phyloP scores from a whole-genome alignment of 768 basidiomycete genomes.

The Podaxis sp. region DNA sequence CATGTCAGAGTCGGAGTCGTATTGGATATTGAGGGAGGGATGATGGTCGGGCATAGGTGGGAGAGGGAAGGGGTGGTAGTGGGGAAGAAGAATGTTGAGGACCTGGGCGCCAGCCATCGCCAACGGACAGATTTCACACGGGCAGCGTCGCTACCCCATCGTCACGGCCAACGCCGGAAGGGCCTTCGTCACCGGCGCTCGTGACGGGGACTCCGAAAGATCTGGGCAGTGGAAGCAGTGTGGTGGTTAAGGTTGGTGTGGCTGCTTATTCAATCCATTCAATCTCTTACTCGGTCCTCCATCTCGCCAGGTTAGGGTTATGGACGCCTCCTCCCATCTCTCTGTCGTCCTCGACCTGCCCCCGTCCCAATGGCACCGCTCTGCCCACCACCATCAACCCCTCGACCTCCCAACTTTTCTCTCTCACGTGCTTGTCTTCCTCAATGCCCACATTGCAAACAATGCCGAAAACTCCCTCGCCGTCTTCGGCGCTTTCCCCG shows the following conservation, averaged over 20 bases:
- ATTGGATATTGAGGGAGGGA: conserved; percentile 50
- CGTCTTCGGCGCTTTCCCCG: conserved; percentile 85
- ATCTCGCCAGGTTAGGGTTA: conserved; percentile 4
- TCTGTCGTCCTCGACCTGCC: conserved; percentile 84
- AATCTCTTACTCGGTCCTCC: conserved; percentile 6
- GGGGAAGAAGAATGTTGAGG: conserved; percentile 37
- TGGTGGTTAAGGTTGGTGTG: conserved; percentile 11
- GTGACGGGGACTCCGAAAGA: conserved; percentile 44
- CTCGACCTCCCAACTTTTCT: conserved; percentile 72
- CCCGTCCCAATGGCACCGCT: conserved; percentile 81
- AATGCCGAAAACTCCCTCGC: conserved; percentile 91
- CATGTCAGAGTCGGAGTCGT: conserved; percentile 66
- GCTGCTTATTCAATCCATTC: conserved; percentile 9
- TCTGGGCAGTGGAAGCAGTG: conserved; percentile 16
- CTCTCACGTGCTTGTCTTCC: conserved; percentile 81
- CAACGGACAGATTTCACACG: conserved; percentile 54
- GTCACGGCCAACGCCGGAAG: conserved; percentile 58
- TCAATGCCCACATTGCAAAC: conserved; percentile 89
- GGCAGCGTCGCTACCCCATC: conserved; percentile 52
- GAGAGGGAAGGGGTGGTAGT: conserved; percentile 21
- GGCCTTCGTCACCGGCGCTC: conserved; percentile 52
- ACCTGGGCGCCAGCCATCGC: conserved; percentile 49
- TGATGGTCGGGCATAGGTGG: conserved; percentile 23
- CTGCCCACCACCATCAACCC: conserved; percentile 49
- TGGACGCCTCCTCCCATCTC: conserved; percentile 46